Base-by-base conservation (phyloP, 2,329 filamentous ascomycete species). In the Zasmidium cellare region DNA sequence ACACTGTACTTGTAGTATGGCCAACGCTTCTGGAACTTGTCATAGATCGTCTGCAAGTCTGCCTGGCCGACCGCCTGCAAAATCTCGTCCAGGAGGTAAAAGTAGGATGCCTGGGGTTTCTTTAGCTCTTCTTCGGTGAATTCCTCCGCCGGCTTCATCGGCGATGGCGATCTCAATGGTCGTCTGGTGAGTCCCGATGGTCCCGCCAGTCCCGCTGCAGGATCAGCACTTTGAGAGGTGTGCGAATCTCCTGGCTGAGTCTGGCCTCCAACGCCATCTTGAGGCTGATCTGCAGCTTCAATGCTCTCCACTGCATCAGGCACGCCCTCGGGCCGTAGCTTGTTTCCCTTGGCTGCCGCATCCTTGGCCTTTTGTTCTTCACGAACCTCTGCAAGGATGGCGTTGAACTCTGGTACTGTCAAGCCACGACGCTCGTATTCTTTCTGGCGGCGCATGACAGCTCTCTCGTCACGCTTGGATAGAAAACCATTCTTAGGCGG, bases 401-500 rank as follows among this genome's bases (percentile, higher is more conserved):
- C 66, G 16, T 69, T 62, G 46, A 71, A 60, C 3, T 67, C 61
- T 2, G 72, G 72, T 12, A 65, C 51, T 3, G 61, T 57, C 19
- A 65, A 53, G 68, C 69, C 69, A 38, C 59, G 53, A 48, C 72
- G 72, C 38, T 74, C 69, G 51, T 68, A 70, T 59, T 75, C 73
- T 58, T 68, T 74, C 57, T 61, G 68, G 66, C 60, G 77, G 31
- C 68, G 65, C 53, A 69, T 72, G 47, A 71, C 68, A 25, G 67
- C 65, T 7, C 69, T 60, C 58, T 71, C 64, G 56, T 92, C 87
- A 56, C 90, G 81, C 74, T 92, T 92, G 1, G 89, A 92, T 85
- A 92, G 90, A 70, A 91, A 83, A 24, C 90, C 90, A 68, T 92
- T 89, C 76, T 92, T 92, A 0, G 90, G 90, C 19, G 90, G 90